Evolutionary conservation across 2,329 filamentous ascomycete genomes (phyloP).

Genomic region (Stenocarpella maydis): DNA sequence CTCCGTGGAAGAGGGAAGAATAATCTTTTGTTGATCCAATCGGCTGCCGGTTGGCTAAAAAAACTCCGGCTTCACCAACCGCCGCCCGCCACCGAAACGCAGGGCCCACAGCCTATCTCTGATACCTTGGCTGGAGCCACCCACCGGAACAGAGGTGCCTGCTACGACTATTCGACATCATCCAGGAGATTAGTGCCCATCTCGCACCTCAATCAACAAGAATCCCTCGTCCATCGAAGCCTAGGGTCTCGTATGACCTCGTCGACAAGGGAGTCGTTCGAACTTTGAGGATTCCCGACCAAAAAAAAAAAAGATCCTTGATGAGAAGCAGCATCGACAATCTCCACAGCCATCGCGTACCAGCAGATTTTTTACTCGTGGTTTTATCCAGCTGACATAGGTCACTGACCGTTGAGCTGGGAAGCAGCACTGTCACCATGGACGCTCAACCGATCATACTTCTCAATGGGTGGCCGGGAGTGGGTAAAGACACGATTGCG

Average conservation of each 20-base stretch:
- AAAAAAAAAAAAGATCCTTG: too few species aligned
- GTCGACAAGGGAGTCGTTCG: not conserved
- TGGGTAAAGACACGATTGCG: constrained; percentile 45
- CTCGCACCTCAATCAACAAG: not conserved
- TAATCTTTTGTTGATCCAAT: not conserved
- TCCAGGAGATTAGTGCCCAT: not conserved
- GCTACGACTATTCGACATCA: not conserved
- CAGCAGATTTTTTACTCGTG: constrained; percentile 1
- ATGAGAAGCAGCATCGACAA: not conserved
- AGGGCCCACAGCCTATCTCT: not conserved
- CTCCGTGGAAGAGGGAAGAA: not conserved
- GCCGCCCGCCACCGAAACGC: not conserved
- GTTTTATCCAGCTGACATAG: not conserved
- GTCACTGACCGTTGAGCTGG: not conserved
- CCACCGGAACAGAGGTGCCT: not conserved
- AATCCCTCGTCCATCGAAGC: not conserved
- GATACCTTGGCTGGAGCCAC: not conserved
- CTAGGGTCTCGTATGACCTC: not conserved
- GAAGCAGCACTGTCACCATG: not conserved
- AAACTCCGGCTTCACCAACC: not conserved
- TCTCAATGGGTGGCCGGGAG: constrained; percentile 47
- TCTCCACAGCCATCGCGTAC: not conserved
- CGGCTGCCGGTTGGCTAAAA: not conserved
- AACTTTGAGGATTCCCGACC: not conserved
- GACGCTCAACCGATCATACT: constrained; percentile 41